A percentile compares a stretch with the other conserved stretches of the same genome.
Evolutionary conservation across 2,329 filamentous ascomycete species (phyloP).

Genomic region (Atkinsonella hypoxylon): DNA sequence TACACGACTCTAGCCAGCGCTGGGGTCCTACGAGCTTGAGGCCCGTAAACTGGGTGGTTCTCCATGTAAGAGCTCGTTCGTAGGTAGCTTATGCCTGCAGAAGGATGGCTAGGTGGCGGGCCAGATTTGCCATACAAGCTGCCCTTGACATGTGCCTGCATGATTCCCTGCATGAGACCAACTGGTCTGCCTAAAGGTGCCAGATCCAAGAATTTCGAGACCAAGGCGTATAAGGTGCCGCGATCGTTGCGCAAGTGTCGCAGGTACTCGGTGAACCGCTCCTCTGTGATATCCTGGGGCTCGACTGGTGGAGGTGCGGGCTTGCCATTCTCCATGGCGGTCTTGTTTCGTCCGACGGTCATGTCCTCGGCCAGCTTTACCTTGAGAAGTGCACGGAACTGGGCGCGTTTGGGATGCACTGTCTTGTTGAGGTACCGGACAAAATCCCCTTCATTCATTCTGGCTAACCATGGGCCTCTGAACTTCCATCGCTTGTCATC

Average conservation of each 20-base stretch:
- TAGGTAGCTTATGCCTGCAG: slow-evolving; percentile 50
- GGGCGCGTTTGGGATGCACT: slow-evolving; percentile 38
- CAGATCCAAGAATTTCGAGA: slow-evolving; percentile 51
- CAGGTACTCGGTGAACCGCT: slow-evolving; percentile 39
- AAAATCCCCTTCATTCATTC: slow-evolving; percentile 50
- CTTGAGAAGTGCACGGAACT: slow-evolving; percentile 44
- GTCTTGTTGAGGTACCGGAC: slow-evolving; percentile 39
- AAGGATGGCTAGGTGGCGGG: slow-evolving; percentile 50
- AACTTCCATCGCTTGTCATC: slow-evolving; percentile 53
- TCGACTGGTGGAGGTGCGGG: slow-evolving; percentile 17
- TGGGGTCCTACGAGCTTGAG: slow-evolving; percentile 37
- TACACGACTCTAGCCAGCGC: slow-evolving; percentile 38
- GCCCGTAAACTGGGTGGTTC: slow-evolving; percentile 50
- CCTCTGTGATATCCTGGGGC: slow-evolving; percentile 32
- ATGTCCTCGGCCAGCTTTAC: slow-evolving; percentile 34
- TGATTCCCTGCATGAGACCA: slow-evolving; percentile 16
- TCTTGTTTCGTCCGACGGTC: slow-evolving; percentile 23
- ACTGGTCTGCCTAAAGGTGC: slow-evolving; percentile 33
- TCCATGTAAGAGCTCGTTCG: slow-evolving; percentile 42
- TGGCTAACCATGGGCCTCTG: slow-evolving; percentile 52
- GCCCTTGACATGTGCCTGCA: slow-evolving; percentile 14
- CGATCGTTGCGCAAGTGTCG: slow-evolving; percentile 40
- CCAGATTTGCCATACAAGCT: slow-evolving; percentile 39
- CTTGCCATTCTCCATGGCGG: slow-evolving; percentile 28
- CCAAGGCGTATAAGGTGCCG: slow-evolving; percentile 36